Evolutionary conservation across 495 filamentous ascomycete species (phyloP), one percentile per base, ranked within the genome.

Genomic region (Ascodesmis nigricans): DNA sequence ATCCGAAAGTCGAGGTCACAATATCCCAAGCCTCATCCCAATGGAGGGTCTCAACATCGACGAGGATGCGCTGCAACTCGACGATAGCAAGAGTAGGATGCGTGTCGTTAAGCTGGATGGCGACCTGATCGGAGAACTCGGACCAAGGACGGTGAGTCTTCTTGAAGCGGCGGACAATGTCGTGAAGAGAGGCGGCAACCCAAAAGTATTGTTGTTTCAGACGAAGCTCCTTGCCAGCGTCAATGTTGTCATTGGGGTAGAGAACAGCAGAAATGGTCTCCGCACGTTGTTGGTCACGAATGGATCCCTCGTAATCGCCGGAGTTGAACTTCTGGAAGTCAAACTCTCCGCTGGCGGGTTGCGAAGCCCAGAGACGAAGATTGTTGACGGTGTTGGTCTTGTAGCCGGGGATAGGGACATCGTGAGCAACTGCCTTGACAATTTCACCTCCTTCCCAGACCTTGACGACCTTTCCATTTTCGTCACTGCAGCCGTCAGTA

Each of bases 201-300:
- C 87, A 97, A 62, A 97, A 97, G 64, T 97, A 97, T 55, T 97
- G 87, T 53, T 97, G 87, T 65, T 95, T 97, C 50, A 97, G 61
- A 35, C 87, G 76, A 36, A 97, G 74, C 58, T 97, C 87, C 56
- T 97, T 97, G 33, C 87, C 87, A 40, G 78, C 73, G 36, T 92
- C 84, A 19, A 97, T 66, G 53, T 91, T 95, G 53, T 97, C 87
- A 51, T 97, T 97, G 4, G 87, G 87, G 47, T 97, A 97, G 14
- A 97, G 61, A 21, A 97, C 87, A 7, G 90, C 90, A 23, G 82
- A 92, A 55, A 97, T 95, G 27, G 90, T 93, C 61, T 97, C 87
- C 2, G 87, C 87, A 11, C 72, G 70, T 56, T 97, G 87, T 53
- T 93, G 81, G 49, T 95, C 90, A 6, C 75, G 78, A 14, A 97